Base-by-base conservation (phyloP, 768 basidiomycete species). In the Suillus plorans region DNA sequence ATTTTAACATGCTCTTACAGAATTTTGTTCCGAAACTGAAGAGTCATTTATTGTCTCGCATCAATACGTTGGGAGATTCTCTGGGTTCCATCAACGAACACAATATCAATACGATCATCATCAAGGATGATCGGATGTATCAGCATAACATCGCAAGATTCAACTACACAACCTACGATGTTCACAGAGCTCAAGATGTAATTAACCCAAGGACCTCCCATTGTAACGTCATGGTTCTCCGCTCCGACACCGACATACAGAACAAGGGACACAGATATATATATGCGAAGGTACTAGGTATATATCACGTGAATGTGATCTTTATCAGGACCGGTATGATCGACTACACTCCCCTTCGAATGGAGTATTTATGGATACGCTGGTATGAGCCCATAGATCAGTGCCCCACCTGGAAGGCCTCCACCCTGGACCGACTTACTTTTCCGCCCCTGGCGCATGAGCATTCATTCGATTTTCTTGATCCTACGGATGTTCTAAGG, bases 61-160 rank as follows among this genome's bases (percentile, higher is more conserved):
- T 70, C 7, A 47, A n/a, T 4, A 13, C 3, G 1, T 22, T 12
- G 3, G 13, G 4, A 76, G 60, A 61, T 79, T 6, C 77, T 78
- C 12, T 79, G 70, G 0, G 68, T 9, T 5, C 7, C 5, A 36
- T 36, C 36, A 76, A 0, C 75, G 60, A 80, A 81, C 61, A 66
- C 80, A 3, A 67, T 81, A 8, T 79, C 80, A 73, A 80, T 10
- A 18, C 18, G 4, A 1, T 62, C 41, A 18, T 36, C 34, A 5
- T 22, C 1, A 49, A 49, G 47, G 47, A 49, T 0, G 13, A 49
- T 2, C 56, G 28, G 6, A 20, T 42, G 5, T 58, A 59, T 6
- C 4, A 9, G 0, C 63, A 63, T 13, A 39, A 59, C 1, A 10
- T 37, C 22, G 7, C 34, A 2, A 37, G 55, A 4, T 12, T 63